Percentiles rank a stretch among this genome's conserved stretches.
These are phyloP conservation scores for Cymodocea nodosa DNA, from an alignment of 116 monocot genomes.

Conservation along the genomic window DNA sequence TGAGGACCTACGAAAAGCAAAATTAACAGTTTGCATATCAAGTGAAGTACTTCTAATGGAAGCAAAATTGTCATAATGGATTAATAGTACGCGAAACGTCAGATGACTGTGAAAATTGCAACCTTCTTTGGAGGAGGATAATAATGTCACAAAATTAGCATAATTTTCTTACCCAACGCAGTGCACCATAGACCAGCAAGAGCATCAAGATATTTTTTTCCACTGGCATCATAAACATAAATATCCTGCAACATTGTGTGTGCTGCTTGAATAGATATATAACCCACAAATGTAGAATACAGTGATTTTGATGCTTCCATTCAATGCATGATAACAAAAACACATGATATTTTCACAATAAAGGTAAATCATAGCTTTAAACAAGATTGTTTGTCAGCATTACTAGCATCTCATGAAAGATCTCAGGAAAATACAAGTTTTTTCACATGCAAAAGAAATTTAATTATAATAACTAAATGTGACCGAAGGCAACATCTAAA, in stretches of 20 bases:
- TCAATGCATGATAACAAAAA: not conserved
- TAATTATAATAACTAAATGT: too few relatives aligned
- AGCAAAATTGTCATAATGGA: too few relatives aligned
- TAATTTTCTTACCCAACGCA: conserved; percentile 62
- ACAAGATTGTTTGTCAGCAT: too few relatives aligned
- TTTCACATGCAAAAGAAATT: too few relatives aligned
- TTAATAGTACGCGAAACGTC: too few relatives aligned
- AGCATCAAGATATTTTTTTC: conserved; percentile 89
- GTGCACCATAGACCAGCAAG: conserved; percentile 99
- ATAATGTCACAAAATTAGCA: not conserved
- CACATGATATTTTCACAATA: not conserved
- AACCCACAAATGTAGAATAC: not conserved
- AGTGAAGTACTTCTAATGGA: too few relatives aligned
- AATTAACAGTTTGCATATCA: too few relatives aligned
- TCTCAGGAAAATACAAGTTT: too few relatives aligned
- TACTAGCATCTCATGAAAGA: too few relatives aligned
- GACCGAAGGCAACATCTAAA: not conserved
- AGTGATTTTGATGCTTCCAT: not conserved
- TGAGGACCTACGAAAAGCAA: too few relatives aligned
- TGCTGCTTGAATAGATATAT: not conserved
- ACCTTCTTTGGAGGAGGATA: too few relatives aligned
- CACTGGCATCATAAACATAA: conserved; percentile 85
- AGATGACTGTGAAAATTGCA: not conserved
- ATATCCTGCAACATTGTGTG: conserved; percentile 42
- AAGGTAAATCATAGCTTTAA: not conserved